Evolutionary conservation across 371 early-diverging fungal genomes (phyloP).

Genomic region (Mucor piriformis): DNA sequence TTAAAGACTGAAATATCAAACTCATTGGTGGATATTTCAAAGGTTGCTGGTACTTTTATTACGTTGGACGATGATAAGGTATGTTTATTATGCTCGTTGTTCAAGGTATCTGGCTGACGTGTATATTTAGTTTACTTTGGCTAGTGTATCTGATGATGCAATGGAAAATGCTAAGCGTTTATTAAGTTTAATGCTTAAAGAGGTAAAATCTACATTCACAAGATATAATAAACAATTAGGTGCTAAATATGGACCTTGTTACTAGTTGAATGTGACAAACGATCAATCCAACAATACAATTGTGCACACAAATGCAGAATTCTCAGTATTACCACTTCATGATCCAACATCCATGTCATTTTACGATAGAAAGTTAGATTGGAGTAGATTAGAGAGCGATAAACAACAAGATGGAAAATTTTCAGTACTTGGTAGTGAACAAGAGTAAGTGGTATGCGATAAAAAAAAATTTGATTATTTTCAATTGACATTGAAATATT

Average conservation of each 20-base stretch:
- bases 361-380: conserved; percentile 23
- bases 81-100: not conserved
- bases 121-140: conserved; percentile 26
- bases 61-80: conserved; percentile 29
- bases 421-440: not conserved
- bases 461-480: not conserved
- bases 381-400: conserved; percentile 28
- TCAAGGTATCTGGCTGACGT: no score
- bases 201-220: conserved; percentile 12
- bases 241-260: not conserved
- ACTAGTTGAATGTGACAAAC: conserved; percentile 22
- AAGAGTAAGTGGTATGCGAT: not conserved
- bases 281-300: conserved; percentile 25
- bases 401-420: not conserved
- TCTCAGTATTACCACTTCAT: conserved; percentile 31
- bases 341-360: conserved; percentile 37
- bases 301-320: conserved; percentile 8
- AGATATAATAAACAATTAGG: not conserved
- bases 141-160: conserved; percentile 19
- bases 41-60: conserved; percentile 29
- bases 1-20: conserved; percentile 8
- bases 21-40: conserved; percentile 31
- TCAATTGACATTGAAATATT: not conserved
- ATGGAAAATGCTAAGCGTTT: conserved; percentile 33
- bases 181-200: conserved; percentile 26